Evolutionary conservation across 106 monocot genomes (phyloP), one percentile per base, ranked within the genome.

Genomic region (Platanthera zijinensis): DNA sequence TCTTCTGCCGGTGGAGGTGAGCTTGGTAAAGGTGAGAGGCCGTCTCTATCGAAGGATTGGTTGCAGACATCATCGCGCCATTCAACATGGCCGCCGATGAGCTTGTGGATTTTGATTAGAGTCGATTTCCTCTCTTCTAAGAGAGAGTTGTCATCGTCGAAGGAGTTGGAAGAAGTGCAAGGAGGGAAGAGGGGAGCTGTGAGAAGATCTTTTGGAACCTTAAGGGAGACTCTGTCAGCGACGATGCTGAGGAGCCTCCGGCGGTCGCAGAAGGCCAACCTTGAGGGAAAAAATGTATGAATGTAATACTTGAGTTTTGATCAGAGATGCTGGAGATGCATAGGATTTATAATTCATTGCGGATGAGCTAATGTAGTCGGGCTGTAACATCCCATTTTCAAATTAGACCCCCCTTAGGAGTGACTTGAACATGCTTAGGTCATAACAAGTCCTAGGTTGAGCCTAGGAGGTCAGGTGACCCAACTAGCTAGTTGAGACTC

Each of bases 221-320:
- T 78, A 17, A 89, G 19, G 46, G 80, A 51, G n/a, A 79, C 84
- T 30, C 68, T 76, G 7, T 56, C 70, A 4, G 92, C 80, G 8
- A 95, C 84, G 18, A 86, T 51, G 50, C 92, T 89, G 8, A 95
- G 85, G 9, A 95, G 78, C 59, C 80, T 80, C 17, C 87, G 75
- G 59, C 95, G 82, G 73, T 95, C 91, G 25, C 81, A 80, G 63
- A 95, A 95, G 15, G 86, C 83, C 79, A 95, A 53, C 12, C 63
- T n/a, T n/a, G n/a, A n/a, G n/a, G n/a, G n/a, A n/a, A n/a, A n/a
- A n/a, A n/a, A n/a, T n/a, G n/a, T n/a, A n/a, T n/a, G n/a, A n/a
- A n/a, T n/a, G n/a, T n/a, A n/a, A n/a, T n/a, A n/a, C n/a, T n/a
- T n/a, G n/a, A n/a, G n/a, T n/a, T n/a, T n/a, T n/a, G n/a, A n/a